phyloP scores from a whole-genome alignment of 2,329 filamentous ascomycete genomes.

The Nakataea oryzae region DNA sequence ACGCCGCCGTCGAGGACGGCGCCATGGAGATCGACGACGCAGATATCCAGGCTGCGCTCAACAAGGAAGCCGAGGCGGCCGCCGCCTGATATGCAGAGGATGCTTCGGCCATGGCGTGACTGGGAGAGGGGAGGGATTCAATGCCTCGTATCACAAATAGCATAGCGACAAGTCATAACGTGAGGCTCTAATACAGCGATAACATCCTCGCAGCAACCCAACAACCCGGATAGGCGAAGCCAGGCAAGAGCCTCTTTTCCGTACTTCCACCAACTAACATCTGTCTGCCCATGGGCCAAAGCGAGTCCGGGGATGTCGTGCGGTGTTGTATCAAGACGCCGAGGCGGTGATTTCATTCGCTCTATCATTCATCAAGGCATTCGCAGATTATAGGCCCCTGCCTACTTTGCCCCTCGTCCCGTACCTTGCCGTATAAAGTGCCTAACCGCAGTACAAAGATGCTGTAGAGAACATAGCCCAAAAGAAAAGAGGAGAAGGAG shows the following conservation, averaged over 20 bases:
- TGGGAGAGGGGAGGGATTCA: background rate
- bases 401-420: background rate
- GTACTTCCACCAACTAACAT: too few relatives aligned
- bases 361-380: background rate
- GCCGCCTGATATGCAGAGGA: background rate
- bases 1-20: background rate
- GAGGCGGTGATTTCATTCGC: background rate
- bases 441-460: background rate
- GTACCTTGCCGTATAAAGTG: background rate
- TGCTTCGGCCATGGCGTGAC: background rate
- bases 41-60: background rate
- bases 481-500: background rate
- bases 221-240: background rate
- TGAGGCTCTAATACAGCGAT: background rate
- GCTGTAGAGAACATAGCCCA: background rate
- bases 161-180: background rate
- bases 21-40: background rate
- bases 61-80: background rate
- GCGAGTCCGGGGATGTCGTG: too few relatives aligned
- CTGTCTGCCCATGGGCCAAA: too few relatives aligned
- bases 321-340: too few relatives aligned
- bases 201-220: background rate
- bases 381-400: background rate
- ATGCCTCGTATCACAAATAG: background rate
- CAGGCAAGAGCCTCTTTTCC: background rate